Evolutionary conservation across 2,329 filamentous ascomycete species (phyloP).

Genomic region (Colletotrichum magnum): DNA sequence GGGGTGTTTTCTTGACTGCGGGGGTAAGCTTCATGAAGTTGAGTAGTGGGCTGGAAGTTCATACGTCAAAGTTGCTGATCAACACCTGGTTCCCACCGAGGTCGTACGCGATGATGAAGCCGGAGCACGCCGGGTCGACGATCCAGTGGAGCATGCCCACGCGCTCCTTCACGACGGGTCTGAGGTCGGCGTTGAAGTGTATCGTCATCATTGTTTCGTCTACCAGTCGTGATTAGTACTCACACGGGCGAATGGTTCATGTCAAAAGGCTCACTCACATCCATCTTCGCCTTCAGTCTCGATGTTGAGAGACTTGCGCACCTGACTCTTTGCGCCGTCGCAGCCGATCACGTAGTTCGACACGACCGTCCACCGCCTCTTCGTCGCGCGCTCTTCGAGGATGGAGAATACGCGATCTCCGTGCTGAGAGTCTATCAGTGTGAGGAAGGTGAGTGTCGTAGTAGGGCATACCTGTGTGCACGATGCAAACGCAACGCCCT

Average conservation of each 20-base stretch:
- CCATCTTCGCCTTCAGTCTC: constrained; percentile 58
- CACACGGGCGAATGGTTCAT: too few relatives aligned
- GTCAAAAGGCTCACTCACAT: constrained; percentile 46
- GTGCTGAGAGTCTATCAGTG: constrained; percentile 25
- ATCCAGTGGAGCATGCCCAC: constrained; percentile 62
- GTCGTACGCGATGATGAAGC: constrained; percentile 61
- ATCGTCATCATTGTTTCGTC: constrained; percentile 63
- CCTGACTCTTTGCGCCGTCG: constrained; percentile 52
- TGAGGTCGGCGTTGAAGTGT: constrained; percentile 58
- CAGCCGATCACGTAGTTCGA: constrained; percentile 53
- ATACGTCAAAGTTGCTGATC: constrained; percentile 60
- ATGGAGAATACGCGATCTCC: constrained; percentile 46
- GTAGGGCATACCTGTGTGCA: constrained; percentile 48
- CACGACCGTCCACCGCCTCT: constrained; percentile 45
- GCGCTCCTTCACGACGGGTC: constrained; percentile 52
- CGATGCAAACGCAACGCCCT: constrained; percentile 51
- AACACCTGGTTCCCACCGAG: constrained; percentile 57
- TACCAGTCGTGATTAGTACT: constrained; percentile 18
- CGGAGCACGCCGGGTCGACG: constrained; percentile 57
- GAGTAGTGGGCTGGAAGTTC: background rate
- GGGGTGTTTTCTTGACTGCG: constrained; percentile 51
- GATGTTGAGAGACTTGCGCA: constrained; percentile 50
- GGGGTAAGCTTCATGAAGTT: too few relatives aligned
- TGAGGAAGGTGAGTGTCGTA: background rate
- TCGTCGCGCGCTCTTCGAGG: constrained; percentile 47